These are phyloP conservation scores for Dicorynia guianensis DNA, from an alignment of 306 rosid genomes.

Conservation along the genomic window DNA sequence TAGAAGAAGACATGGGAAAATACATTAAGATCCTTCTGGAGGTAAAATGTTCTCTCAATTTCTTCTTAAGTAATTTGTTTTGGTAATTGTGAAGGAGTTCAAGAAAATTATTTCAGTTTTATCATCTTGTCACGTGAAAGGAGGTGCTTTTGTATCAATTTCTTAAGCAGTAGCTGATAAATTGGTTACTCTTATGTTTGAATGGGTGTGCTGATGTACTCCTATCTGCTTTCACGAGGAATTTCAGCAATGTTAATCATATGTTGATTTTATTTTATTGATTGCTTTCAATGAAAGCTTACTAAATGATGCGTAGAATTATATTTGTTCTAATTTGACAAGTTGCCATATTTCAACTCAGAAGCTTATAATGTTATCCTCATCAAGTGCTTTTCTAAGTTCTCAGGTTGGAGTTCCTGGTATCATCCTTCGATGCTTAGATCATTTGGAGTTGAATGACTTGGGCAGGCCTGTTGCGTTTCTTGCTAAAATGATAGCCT, in stretches of 20 bases:
- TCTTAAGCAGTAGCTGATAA: slow-evolving; percentile 33
- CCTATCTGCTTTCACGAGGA: slow-evolving; percentile 4
- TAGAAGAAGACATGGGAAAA: slow-evolving; percentile 87
- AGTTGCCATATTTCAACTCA: slow-evolving; percentile 16
- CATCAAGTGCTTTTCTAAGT: slow-evolving; percentile 40
- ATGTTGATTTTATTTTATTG: slow-evolving; percentile 24
- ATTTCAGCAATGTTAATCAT: slow-evolving; percentile 16
- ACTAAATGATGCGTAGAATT: no score
- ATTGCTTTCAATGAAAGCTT: background rate
- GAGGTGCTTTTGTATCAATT: background rate
- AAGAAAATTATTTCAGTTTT: background rate
- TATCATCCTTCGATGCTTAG: slow-evolving; percentile 75
- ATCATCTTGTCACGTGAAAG: slow-evolving; percentile 15
- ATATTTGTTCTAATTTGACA: slow-evolving; percentile 9
- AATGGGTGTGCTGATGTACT: slow-evolving; percentile 9
- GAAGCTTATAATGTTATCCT: slow-evolving; percentile 33
- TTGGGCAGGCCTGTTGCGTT: slow-evolving; percentile 89
- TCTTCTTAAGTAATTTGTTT: slow-evolving; percentile 14
- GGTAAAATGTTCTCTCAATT: slow-evolving; percentile 59
- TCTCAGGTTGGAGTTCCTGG: slow-evolving; percentile 89
- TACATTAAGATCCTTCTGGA: slow-evolving; percentile 78
- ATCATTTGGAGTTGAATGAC: slow-evolving; percentile 70
- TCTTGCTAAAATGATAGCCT: slow-evolving; percentile 85
- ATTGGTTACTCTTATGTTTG: background rate
- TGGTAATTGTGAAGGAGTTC: slow-evolving; percentile 5